These are phyloP conservation scores for Coemansia sp. DNA, from an alignment of 192 early-diverging fungal species.

Conservation along the genomic window DNA sequence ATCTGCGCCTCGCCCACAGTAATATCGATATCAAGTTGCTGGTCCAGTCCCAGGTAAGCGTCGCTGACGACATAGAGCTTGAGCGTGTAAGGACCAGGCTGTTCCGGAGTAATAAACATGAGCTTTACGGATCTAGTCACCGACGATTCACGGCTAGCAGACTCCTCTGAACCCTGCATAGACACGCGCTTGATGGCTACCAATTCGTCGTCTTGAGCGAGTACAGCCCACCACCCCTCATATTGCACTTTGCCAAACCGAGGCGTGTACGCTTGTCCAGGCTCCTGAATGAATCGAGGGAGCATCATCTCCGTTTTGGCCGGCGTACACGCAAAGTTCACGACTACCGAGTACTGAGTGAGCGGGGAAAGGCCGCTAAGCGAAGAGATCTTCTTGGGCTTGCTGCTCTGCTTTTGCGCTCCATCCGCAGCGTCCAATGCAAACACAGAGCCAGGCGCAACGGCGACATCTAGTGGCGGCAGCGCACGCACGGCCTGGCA, in stretches of 20 bases:
- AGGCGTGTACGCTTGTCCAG: conserved; percentile 73
- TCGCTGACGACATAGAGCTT: conserved; percentile 69
- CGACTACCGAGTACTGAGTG: conserved; percentile 51
- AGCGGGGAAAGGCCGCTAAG: conserved; percentile 21
- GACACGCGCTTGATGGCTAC: conserved; percentile 79
- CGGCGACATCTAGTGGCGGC: conserved; percentile 23
- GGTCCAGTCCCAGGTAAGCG: conserved; percentile 77
- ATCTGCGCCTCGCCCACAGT: conserved; percentile 35
- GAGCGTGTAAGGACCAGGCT: conserved; percentile 57
- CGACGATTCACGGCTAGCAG: background rate
- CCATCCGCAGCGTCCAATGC: background rate
- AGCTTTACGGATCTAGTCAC: conserved; percentile 34
- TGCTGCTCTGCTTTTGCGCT: background rate
- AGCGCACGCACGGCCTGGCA: conserved; percentile 39
- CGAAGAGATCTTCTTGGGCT: conserved; percentile 17
- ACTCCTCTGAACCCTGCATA: conserved; percentile 52
- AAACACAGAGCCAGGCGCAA: conserved; percentile 8
- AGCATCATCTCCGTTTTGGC: conserved; percentile 19
- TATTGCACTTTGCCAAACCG: conserved; percentile 89
- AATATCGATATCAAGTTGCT: conserved; percentile 53
- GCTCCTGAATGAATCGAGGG: conserved; percentile 23
- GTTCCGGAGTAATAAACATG: conserved; percentile 65
- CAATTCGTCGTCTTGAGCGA: conserved; percentile 74
- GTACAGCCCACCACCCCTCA: conserved; percentile 91
- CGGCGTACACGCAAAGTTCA: conserved; percentile 28